Evolutionary conservation across 345 rosid species (phyloP), one percentile per base, ranked within the genome.

Genomic region (Eucalyptus leucophloia): DNA sequence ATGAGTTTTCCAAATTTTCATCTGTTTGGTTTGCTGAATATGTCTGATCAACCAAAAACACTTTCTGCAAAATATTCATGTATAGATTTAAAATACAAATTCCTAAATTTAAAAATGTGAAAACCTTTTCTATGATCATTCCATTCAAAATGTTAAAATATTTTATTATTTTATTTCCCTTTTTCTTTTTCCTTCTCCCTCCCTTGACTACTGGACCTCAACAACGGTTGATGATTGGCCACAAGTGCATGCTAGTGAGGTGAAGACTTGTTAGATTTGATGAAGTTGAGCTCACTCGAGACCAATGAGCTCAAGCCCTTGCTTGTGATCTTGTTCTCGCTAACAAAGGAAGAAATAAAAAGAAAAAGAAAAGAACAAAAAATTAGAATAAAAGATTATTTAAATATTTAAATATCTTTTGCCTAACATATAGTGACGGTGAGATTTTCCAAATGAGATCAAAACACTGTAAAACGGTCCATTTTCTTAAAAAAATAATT

Each of bases 191-290:
- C 62, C 30, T 56, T 56, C 30, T 56, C 30, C 30, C 30, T 10
- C 2, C 3, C 3, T 56, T 0, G 2, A 1, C 24, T 19, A 15
- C 0, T 7, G 5, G 1, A 56, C 26, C 11, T 53, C 0, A 1
- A 0, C 26, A 21, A 53, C 0, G 1, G 2, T 1, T 8, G 5
- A 53, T 8, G 5, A 53, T 0, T 2, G 1, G 11, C 11, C 58
- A 19, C 5, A 53, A 0, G 58, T 21, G 1, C 11, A 8, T 21
- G 11, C 58, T 5, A 53, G 0, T 21, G 11, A 53, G 11, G 0
- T 53, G 11, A 53, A 53, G 26, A 2, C 58, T 53, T 1, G 5
- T 53, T 10, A 53, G 0, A 19, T 53, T 0, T 1, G 1, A 53
- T 21, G 58, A 21, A 53, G 5, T 53, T 53, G 58, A 53, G 26